Evolutionary conservation across 495 filamentous ascomycete genomes (phyloP), one percentile per base, ranked within the genome.

Genomic region (Barbatosphaeria neglecta): DNA sequence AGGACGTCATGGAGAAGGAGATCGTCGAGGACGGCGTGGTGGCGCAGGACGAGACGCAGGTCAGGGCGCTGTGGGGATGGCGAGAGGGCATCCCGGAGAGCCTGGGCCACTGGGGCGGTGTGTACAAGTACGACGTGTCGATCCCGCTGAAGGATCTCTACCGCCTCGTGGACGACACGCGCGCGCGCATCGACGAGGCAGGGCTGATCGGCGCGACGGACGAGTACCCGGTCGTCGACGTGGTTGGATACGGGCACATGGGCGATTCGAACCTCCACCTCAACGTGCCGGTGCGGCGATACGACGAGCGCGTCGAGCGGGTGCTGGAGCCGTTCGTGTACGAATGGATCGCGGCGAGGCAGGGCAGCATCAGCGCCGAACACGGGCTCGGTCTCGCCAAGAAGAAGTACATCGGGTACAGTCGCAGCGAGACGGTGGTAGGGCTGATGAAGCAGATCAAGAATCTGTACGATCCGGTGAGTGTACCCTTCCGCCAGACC

Each of bases 201-300:
- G 90, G 88, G 1, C 74, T 97, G 6, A 73, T 94, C 15, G 83
- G 87, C 25, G 83, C 87, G 20, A 76, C 76, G 33, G 84, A 89
- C 38, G 80, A 82, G 39, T 70, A 81, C 60, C 87, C 90, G 3
- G 87, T 94, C 4, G 78, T 92, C 1, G 84, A 81, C 37, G 90
- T 94, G 17, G 81, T 93, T n/a, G 92, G 92, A 3, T 98, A 93
- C 57, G 92, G 92, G 10, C 92, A 98, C 64, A 95, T 98, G 86
- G 92, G 92, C 24, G 92, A 98, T 61, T 80, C 84, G 4, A 98
- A 98, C 62, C 62, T 98, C 51, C 92, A 98, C 65, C 68, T 98
- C 47, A 98, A 98, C 63, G 73, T 98, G 16, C 68, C 85, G 0
- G 83, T 83, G 20, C 68, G 90, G 47, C 66, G 81, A 46, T 97